Conservation (phyloP, 2,329 filamentous ascomycete genomes). For the Neocucurbitaria cava region DNA sequence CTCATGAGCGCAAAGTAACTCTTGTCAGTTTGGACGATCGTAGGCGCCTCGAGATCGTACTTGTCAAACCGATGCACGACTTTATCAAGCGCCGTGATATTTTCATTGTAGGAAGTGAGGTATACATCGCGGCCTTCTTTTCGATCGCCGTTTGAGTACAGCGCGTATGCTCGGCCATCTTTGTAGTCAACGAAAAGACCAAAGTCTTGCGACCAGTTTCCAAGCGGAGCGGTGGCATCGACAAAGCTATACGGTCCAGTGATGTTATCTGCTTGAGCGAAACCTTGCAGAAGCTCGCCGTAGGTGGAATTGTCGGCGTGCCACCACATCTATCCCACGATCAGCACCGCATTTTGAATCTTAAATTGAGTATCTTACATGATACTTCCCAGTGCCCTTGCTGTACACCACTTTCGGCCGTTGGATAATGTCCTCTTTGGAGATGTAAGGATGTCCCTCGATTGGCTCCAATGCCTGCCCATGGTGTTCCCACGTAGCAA, state of each 20-base stretch:
- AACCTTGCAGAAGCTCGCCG: slow-evolving; percentile 63
- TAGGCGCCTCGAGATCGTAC: slow-evolving; percentile 66
- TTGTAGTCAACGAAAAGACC: slow-evolving; percentile 68
- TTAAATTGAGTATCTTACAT: slow-evolving; percentile 49
- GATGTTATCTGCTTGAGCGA: slow-evolving; percentile 61
- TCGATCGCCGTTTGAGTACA: slow-evolving; percentile 67
- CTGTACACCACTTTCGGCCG: slow-evolving; percentile 69
- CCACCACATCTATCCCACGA: slow-evolving; percentile 60
- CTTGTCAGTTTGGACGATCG: slow-evolving; percentile 65
- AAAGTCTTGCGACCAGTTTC: slow-evolving; percentile 70
- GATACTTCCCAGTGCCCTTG: slow-evolving; percentile 61
- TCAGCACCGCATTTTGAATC: background rate
- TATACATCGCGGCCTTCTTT: slow-evolving; percentile 65
- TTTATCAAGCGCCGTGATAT: slow-evolving; percentile 59
- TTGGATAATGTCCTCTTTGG: slow-evolving; percentile 65
- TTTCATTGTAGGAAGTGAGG: slow-evolving; percentile 61
- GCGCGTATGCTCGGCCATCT: slow-evolving; percentile 61
- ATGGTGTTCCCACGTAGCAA: slow-evolving; percentile 66
- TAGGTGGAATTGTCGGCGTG: slow-evolving; percentile 67
- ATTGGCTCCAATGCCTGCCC: slow-evolving; percentile 64
- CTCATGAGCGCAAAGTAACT: slow-evolving; percentile 69
- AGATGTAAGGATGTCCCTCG: slow-evolving; percentile 63
- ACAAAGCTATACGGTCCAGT: slow-evolving; percentile 63
- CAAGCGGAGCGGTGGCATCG: slow-evolving; percentile 61
- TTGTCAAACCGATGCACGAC: slow-evolving; percentile 65